Percentiles rank a stretch among this genome's conserved stretches.
Evolutionary conservation across 2,329 filamentous ascomycete species (phyloP).

Genomic region (Fusarium begoniae): DNA sequence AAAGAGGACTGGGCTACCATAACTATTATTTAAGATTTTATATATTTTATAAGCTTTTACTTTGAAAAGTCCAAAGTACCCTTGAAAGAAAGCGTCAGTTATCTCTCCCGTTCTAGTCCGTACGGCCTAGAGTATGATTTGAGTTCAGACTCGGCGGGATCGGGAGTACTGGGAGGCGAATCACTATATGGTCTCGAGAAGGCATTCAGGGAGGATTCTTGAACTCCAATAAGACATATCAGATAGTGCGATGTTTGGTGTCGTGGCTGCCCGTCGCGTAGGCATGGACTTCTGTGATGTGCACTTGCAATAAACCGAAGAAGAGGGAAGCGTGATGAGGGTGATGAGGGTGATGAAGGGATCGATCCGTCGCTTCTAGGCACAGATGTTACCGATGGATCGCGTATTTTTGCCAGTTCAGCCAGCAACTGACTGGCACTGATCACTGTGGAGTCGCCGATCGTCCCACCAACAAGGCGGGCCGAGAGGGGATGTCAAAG

Average conservation of each 20-base stretch:
- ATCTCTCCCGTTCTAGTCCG: too few relatives aligned
- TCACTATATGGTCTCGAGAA: not conserved
- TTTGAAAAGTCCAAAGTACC: too few relatives aligned
- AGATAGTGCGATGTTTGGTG: too few relatives aligned
- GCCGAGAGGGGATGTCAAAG: not conserved
- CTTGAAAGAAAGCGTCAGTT: too few relatives aligned
- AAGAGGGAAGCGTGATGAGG: not conserved
- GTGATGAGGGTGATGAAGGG: not conserved
- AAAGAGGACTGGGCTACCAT: fast-evolving
- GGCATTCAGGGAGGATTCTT: not conserved
- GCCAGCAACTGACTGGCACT: not conserved
- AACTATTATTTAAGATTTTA: not conserved
- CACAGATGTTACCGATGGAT: not conserved
- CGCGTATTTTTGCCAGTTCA: not conserved
- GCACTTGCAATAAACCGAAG: not conserved
- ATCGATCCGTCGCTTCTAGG: not conserved
- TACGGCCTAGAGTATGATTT: not conserved
- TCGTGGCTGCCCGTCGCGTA: not conserved
- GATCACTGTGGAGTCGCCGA: not conserved
- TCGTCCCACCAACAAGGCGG: not conserved
- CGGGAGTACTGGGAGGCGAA: not conserved
- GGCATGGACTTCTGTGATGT: not conserved
- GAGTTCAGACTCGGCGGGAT: not conserved
- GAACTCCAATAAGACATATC: too few relatives aligned
- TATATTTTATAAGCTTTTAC: not conserved